phyloP scores from a whole-genome alignment of 1,139 yeast species.

The Chernovozyma sophiae-reginae region DNA sequence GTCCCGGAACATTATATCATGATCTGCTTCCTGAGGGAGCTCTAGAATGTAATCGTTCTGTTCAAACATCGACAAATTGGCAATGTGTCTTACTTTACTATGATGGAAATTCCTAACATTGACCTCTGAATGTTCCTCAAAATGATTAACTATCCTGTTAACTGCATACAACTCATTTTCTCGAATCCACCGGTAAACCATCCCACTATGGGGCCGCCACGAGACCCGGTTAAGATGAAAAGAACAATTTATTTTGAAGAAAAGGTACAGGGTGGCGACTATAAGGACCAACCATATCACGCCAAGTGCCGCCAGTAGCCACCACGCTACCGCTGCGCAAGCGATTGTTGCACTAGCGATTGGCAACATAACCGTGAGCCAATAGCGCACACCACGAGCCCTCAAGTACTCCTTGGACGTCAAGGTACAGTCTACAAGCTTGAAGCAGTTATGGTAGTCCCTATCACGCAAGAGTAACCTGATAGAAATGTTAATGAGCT shows the following conservation, averaged over 20 bases:
- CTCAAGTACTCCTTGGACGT: constrained; percentile 4
- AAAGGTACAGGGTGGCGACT: background rate
- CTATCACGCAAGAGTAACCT: constrained; percentile 21
- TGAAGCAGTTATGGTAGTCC: constrained; percentile 33
- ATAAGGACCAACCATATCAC: background rate
- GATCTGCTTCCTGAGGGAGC: constrained; percentile 7
- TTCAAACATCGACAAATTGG: constrained; percentile 16
- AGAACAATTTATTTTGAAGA: constrained; percentile 1
- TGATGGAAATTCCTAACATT: constrained; percentile 37
- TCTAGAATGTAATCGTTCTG: constrained; percentile 28
- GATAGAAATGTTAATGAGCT: background rate
- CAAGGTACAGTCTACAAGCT: constrained; percentile 26
- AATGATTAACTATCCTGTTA: constrained; percentile 32
- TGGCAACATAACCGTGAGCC: background rate
- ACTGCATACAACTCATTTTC: constrained; percentile 26
- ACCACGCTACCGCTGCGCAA: background rate
- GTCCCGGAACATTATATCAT: constrained; percentile 14
- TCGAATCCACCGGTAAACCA: constrained; percentile 20
- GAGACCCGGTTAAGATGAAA: constrained; percentile 24
- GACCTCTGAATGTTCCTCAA: constrained; percentile 39
- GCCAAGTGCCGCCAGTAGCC: constrained; percentile 1
- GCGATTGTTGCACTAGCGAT: background rate
- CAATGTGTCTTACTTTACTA: constrained; percentile 24
- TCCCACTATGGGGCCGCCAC: constrained; percentile 31
- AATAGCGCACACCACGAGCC: background rate